Evolutionary conservation across 352 stramenopile genomes (phyloP).

Genomic region (Thraustochytrium sp.): DNA sequence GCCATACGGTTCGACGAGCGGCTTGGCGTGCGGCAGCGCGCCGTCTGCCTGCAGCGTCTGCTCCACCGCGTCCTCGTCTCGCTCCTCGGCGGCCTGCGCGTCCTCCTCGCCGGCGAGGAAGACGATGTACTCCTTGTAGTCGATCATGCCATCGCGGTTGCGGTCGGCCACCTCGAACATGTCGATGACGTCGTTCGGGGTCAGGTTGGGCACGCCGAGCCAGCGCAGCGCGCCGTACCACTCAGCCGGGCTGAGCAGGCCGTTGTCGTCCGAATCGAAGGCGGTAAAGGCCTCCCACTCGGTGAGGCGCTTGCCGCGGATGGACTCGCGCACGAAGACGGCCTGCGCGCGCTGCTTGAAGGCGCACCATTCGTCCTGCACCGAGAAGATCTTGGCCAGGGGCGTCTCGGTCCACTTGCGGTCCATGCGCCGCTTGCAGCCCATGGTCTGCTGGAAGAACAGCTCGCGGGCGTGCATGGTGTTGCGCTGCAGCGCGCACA

Average conservation of each 20-base stretch:
- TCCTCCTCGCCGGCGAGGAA: constrained; percentile 43
- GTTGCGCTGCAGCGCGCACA: constrained; percentile 60
- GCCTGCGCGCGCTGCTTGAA: constrained; percentile 44
- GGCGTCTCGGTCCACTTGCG: constrained; percentile 78
- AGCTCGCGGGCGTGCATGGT: constrained; percentile 66
- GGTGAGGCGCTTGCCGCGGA: constrained; percentile 30
- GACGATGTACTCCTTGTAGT: constrained; percentile 50
- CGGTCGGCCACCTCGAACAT: constrained; percentile 44
- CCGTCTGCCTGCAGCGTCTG: neutral
- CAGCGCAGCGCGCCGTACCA: constrained; percentile 41
- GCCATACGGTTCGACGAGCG: constrained; percentile 47
- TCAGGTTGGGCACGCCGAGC: constrained; percentile 46
- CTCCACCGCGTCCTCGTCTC: constrained; percentile 37
- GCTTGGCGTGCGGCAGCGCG: neutral
- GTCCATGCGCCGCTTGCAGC: constrained; percentile 67
- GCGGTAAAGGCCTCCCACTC: constrained; percentile 47
- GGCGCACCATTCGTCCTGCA: constrained; percentile 68
- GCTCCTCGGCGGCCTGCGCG: neutral
- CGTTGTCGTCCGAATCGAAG: constrained; percentile 47
- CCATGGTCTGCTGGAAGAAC: constrained; percentile 70
- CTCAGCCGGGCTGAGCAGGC: constrained; percentile 40
- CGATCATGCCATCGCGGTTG: constrained; percentile 48
- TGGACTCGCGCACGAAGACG: constrained; percentile 9
- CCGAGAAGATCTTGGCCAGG: constrained; percentile 75
- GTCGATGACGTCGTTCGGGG: constrained; percentile 44